Base-by-base conservation (phyloP, 2,329 filamentous ascomycete species). In the Fusarium paranaense region DNA sequence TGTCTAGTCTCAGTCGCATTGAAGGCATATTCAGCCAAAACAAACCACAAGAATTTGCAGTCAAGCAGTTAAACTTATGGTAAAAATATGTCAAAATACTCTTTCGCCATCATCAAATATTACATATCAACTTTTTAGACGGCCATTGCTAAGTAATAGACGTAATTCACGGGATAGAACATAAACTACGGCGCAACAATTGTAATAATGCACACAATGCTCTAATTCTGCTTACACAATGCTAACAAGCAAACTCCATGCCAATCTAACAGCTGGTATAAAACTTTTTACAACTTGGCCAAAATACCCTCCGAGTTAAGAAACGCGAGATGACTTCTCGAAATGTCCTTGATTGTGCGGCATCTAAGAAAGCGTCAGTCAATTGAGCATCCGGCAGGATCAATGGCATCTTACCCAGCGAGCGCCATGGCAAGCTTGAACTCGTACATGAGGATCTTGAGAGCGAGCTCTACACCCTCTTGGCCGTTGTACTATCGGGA, bases 401-500 rank as follows among this genome's bases (percentile, higher is more conserved):
- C 14, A 8, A 10, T 6, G 25, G 18, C 14, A 22, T 60, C 66
- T 11, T 73, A 77, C 69, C 69, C 74, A n/a, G 68, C 60, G 18
- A 80, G 72, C 10, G 76, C 76, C 76, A 79, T 80, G 1, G 78
- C 68, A 35, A 76, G 64, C 60, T 75, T 77, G 20, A 80, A 67
- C 59, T 79, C 78, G 40, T 76, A 72, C 52, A 70, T 68, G 33
- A 80, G 73, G 38, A 87, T 80, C 67, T 81, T 82, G 59, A 87
- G 66, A 38, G 80, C 84, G 5, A 77, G 65, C 50, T 77, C 72
- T 6, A 77, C 72, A 14, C 74, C 81, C 54, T 83, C 80, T 3
- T 78, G 79, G 18, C 76, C 75, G 10, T 75, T 78, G 37, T 78
- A 76, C 82, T 76, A 54, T 61, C 14, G 2, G 14, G 14, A 22